phyloP scores from a whole-genome alignment of 208 protist species.

The Strigomonas culicis region DNA sequence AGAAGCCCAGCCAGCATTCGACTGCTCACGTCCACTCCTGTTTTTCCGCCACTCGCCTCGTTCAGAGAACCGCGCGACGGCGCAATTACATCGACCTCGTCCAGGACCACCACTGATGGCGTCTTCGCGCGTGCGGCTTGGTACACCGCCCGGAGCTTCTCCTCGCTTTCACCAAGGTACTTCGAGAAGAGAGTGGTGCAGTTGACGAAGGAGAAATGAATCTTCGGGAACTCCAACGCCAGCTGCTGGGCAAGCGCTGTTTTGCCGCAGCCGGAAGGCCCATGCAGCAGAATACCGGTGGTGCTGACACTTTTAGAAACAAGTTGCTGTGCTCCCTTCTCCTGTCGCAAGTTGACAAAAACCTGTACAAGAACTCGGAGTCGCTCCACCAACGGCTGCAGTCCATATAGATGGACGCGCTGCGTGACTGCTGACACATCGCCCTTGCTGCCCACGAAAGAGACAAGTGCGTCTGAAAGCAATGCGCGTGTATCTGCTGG shows the following conservation, averaged over 20 bases:
- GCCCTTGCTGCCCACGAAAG: too few species aligned
- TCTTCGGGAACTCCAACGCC: conserved; percentile 26
- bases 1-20: conserved; percentile 95
- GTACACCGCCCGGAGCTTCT: conserved; percentile 78
- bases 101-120: conserved; percentile 84
- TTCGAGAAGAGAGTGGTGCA: conserved; percentile 83
- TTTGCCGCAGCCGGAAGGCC: conserved; percentile 81
- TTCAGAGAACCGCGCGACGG: conserved; percentile 33
- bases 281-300: conserved; percentile 80
- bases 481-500: too few species aligned
- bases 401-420: conserved; percentile 70
- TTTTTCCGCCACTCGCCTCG: conserved; percentile 10
- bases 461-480: too few species aligned
- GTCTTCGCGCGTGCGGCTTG: conserved; percentile 34
- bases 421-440: too few species aligned
- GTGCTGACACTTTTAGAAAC: conserved; percentile 35
- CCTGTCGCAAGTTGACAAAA: conserved; percentile 13
- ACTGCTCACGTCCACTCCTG: conserved; percentile 46
- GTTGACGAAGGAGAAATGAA: conserved; percentile 58
- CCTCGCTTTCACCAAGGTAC: conserved; percentile 89
- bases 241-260: conserved; percentile 48
- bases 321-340: conserved; percentile 16
- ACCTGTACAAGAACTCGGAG: conserved; percentile 36
- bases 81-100: conserved; percentile 82
- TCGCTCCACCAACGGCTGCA: conserved; percentile 32